Percentiles rank a stretch among this genome's conserved stretches.
Conservation (phyloP, 1,284 basidiomycete genomes). For the Apiotrichum akiyoshidainum region DNA sequence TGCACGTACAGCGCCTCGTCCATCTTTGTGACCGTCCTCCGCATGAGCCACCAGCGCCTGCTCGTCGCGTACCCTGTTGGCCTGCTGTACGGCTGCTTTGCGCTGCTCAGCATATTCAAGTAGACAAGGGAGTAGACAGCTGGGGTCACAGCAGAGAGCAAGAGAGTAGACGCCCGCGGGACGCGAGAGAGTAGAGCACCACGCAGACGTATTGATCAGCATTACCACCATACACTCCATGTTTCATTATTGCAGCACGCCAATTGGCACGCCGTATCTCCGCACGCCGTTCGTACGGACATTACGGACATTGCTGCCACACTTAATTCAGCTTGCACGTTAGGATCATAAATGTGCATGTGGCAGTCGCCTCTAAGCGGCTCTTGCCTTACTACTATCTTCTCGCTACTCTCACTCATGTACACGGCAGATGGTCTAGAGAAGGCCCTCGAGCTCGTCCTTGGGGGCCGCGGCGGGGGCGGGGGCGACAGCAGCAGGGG, state of each 20-base stretch:
- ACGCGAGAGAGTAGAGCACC: constrained; percentile 8
- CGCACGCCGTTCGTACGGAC: not conserved
- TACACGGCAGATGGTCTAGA: constrained; percentile 14
- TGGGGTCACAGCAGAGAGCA: too few relatives aligned
- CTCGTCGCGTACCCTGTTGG: constrained; percentile 92
- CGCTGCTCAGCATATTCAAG: constrained; percentile 64
- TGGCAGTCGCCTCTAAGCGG: not conserved
- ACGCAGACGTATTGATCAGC: too few relatives aligned
- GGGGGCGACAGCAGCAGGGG: constrained; percentile 28
- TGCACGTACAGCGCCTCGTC: constrained; percentile 91
- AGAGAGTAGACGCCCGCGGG: not conserved
- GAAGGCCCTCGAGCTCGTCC: constrained; percentile 48
- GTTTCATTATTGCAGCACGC: not conserved
- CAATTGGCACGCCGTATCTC: too few relatives aligned
- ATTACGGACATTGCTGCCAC: not conserved
- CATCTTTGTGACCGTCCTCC: constrained; percentile 87
- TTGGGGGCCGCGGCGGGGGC: constrained; percentile 23
- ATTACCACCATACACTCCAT: not conserved
- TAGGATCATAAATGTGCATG: not conserved
- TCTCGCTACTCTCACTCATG: not conserved
- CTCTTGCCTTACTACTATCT: not conserved
- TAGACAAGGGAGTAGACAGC: constrained; percentile 30
- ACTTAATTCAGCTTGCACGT: too few relatives aligned
- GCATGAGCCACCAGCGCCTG: constrained; percentile 88
- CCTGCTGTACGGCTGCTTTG: constrained; percentile 87